Evolutionary conservation across 2,329 filamentous ascomycete genomes (phyloP).

Genomic region (Colletotrichum cordylinicola): DNA sequence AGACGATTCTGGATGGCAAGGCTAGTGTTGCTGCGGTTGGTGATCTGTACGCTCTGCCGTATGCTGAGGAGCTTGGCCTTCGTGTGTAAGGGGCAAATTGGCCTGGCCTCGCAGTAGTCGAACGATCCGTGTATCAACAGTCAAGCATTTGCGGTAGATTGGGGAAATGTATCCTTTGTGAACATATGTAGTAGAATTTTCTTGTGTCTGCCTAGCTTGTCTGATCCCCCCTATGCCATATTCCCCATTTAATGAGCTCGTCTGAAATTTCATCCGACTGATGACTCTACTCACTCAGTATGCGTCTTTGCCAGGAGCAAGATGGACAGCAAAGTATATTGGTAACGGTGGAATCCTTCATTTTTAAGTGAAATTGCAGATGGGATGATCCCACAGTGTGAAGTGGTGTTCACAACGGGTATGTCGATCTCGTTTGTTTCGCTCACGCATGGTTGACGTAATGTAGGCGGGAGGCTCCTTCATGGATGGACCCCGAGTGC

Average conservation of each 20-base stretch:
- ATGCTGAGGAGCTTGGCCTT: slow-evolving; percentile 91
- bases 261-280: neutral
- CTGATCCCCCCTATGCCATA: slow-evolving; percentile 9
- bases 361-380: neutral
- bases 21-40: slow-evolving; percentile 89
- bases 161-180: slow-evolving; percentile 47
- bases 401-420: neutral
- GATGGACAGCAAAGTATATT: neutral
- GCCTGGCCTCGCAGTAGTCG: slow-evolving; percentile 27
- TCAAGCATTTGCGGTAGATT: slow-evolving; percentile 37
- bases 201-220: slow-evolving; percentile 22
- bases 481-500: neutral
- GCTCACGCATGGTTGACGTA: neutral
- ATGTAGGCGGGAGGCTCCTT: neutral
- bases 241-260: neutral
- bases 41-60: slow-evolving; percentile 90
- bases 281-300: neutral
- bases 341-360: neutral
- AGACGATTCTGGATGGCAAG: slow-evolving; percentile 86
- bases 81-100: slow-evolving; percentile 73
- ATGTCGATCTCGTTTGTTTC: neutral
- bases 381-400: neutral
- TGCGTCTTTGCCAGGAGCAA: neutral
- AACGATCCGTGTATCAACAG: slow-evolving; percentile 47
- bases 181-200: slow-evolving; percentile 52